These are phyloP conservation scores for Fomes fomentarius DNA, from an alignment of 1,284 basidiomycete species.

Conservation along the genomic window DNA sequence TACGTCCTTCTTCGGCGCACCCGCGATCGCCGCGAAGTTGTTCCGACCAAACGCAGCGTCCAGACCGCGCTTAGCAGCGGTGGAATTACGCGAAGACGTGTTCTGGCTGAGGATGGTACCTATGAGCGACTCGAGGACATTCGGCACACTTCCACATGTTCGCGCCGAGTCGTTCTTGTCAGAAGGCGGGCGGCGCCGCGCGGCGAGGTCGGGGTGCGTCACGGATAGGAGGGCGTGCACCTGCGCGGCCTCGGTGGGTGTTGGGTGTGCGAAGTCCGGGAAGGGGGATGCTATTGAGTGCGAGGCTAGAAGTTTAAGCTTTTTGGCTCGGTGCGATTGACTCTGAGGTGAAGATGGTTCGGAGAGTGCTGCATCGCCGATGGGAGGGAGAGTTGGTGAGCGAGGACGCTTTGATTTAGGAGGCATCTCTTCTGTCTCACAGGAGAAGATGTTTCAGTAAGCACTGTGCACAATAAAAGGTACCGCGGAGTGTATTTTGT, in stretches of 20 bases:
- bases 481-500: too few species aligned
- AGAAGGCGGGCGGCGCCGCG: constrained; percentile 19
- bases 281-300: constrained; percentile 55
- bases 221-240: constrained; percentile 50
- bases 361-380: background rate
- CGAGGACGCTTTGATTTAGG: constrained; percentile 30
- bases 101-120: constrained; percentile 79
- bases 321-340: constrained; percentile 48
- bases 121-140: constrained; percentile 74
- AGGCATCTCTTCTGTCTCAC: constrained; percentile 16
- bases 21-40: constrained; percentile 63
- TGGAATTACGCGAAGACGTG: constrained; percentile 66
- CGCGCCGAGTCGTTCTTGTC: constrained; percentile 45
- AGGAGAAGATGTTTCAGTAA: background rate
- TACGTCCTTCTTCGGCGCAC: constrained; percentile 52
- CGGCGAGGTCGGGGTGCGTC: constrained; percentile 34
- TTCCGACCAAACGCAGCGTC: constrained; percentile 62
- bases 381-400: constrained; percentile 21
- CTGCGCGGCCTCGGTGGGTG: constrained; percentile 47
- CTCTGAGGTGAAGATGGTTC: background rate
- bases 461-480: background rate
- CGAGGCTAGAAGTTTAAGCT: constrained; percentile 52
- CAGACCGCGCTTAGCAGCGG: constrained; percentile 62
- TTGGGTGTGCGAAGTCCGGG: constrained; percentile 53
- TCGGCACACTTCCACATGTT: constrained; percentile 60